Percentiles rank a stretch among this genome's conserved stretches.
Conservation (phyloP, 805 yeast genomes). For the Candida loeiensis region DNA sequence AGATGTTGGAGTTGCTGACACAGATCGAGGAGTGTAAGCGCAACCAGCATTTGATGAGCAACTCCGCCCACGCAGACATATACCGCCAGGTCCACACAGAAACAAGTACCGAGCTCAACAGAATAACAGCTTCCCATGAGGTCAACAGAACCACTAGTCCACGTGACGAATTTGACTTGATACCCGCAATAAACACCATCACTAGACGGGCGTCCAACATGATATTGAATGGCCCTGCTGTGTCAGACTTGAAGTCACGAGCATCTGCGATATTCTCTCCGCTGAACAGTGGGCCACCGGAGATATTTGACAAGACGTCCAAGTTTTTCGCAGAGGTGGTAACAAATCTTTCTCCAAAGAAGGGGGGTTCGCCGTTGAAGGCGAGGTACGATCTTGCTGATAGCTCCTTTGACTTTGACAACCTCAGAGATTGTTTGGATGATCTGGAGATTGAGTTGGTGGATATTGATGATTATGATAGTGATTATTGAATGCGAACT, state of each 20-base stretch:
- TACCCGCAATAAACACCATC: slow-evolving; percentile 10
- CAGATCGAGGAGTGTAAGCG: slow-evolving; percentile 19
- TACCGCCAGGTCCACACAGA: slow-evolving; percentile 11
- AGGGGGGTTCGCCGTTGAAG: slow-evolving; percentile 6
- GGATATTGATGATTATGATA: slow-evolving; percentile 28
- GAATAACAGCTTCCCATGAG: slow-evolving; percentile 2
- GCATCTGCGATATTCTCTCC: slow-evolving; percentile 6
- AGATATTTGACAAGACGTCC: slow-evolving; percentile 18
- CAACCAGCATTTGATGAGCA: slow-evolving; percentile 8
- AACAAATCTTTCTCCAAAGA: slow-evolving; percentile 25
- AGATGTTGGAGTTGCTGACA: slow-evolving; percentile 30
- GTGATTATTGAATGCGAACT: slow-evolving; percentile 13
- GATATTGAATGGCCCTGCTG: slow-evolving; percentile 11
- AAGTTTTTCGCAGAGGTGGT: slow-evolving; percentile 24
- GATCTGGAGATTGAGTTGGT: slow-evolving; percentile 12
- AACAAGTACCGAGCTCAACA: slow-evolving; percentile 9
- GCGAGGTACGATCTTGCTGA: slow-evolving; percentile 17
- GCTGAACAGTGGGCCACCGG: slow-evolving; percentile 7
- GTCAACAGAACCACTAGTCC: not conserved
- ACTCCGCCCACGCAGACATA: slow-evolving; percentile 6
- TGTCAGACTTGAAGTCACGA: slow-evolving; percentile 5
- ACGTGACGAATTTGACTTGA: slow-evolving; percentile 4
- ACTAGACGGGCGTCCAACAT: slow-evolving; percentile 22
- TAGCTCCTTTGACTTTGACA: slow-evolving; percentile 29
- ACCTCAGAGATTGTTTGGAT: slow-evolving; percentile 9